Percentiles rank a stretch among this genome's conserved stretches.
Conservation (phyloP, 768 basidiomycete genomes). For the Hypholoma fasciculare region DNA sequence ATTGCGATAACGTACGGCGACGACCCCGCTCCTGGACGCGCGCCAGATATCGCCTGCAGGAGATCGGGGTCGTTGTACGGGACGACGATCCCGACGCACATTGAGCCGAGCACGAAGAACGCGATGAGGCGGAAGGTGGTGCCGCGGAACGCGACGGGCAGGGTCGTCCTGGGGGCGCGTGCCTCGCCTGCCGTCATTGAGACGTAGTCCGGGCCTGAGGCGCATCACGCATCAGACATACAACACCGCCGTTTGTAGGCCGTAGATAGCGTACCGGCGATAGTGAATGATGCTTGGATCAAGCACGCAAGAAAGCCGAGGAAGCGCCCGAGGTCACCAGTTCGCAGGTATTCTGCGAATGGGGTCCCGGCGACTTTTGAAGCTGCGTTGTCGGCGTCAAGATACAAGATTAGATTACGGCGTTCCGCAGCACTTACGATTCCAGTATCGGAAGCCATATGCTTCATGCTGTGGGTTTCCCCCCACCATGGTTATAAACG, state of each 20-base stretch:
- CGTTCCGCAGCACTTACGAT: conserved; percentile 31
- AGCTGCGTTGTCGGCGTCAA: conserved; percentile 23
- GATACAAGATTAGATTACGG: background rate
- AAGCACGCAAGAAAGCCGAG: conserved; percentile 64
- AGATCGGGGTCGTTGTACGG: conserved; percentile 68
- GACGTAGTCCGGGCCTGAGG: conserved; percentile 48
- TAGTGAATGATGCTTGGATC: conserved; percentile 62
- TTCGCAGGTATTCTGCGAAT: conserved; percentile 55
- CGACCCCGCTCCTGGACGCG: conserved; percentile 55
- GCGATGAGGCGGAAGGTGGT: conserved; percentile 79
- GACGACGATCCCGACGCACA: conserved; percentile 77
- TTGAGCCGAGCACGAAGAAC: conserved; percentile 75
- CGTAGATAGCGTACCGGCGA: conserved; percentile 39
- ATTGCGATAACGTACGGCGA: conserved; percentile 90
- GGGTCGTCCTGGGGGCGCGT: conserved; percentile 63
- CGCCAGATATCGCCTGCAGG: conserved; percentile 52
- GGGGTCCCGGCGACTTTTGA: conserved; percentile 49
- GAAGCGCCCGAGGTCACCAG: conserved; percentile 57
- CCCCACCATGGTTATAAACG: conserved; percentile 61
- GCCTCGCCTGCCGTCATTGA: conserved; percentile 73
- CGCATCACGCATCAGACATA: background rate
- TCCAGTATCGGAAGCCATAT: conserved; percentile 57
- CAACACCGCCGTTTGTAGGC: background rate
- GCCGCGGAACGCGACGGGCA: conserved; percentile 71
- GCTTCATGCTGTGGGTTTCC: conserved; percentile 55